Evolutionary conservation across 2,329 filamentous ascomycete genomes (phyloP), one percentile per base, ranked within the genome.

Genomic region (Epichloe elymi): DNA sequence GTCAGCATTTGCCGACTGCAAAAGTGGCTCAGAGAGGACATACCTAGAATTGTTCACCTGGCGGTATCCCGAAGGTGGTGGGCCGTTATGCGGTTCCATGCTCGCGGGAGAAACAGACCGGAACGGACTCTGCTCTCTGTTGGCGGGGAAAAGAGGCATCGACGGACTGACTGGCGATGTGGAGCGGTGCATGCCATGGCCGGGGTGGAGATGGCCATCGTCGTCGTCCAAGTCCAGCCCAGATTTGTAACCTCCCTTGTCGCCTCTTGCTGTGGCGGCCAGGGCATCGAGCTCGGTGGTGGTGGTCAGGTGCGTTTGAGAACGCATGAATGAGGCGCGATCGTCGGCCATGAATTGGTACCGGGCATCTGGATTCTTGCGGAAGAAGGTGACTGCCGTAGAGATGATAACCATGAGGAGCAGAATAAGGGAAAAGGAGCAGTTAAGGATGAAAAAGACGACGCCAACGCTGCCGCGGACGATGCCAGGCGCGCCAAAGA

Each of bases 341-440:
- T 96, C 90, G 61, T 96, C 90, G 49, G 85, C 85, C 89, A 96
- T 95, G 60, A 87, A 88, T 67, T 95, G 88, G 69, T 96, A 96
- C 54, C 88, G 83, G 41, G 85, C 88, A 64, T 96, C 90, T 17
- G 90, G 90, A 70, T 96, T 93, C 77, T 93, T 94, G 53, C 87
- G 87, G 64, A 88, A 80, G 62, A 96, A 81, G 46, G 87, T 85
- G 57, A 90, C 60, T 4, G 63, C 59, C 23, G 68, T 70, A 11
- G 87, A 67, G 76, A 71, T 65, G 49, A 75, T 69, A 44, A 95
- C 80, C 69, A 95, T 82, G 60, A 95, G 74, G 55, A 95, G 74
- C 20, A 95, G 78, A 38, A 94, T 81, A 49, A 91, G 71, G 0
- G 89, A 83, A 63, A 94, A 93, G 44, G 80, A 79, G 12, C 87